Conservation (phyloP, 2,329 filamentous ascomycete genomes). For the Aspergillus ibericus region DNA sequence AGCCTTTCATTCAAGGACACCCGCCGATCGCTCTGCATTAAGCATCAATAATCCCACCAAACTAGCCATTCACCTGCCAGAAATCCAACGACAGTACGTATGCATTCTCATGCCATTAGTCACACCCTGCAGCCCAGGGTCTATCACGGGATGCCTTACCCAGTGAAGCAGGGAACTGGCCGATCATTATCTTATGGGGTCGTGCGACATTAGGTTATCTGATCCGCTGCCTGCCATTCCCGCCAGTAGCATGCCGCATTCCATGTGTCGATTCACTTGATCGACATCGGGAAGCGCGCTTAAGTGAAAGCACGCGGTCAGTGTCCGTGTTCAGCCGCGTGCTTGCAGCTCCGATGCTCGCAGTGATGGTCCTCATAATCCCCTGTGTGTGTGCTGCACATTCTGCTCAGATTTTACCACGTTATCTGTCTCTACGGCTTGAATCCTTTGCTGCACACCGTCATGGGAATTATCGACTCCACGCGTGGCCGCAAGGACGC, state of each 20-base stretch:
- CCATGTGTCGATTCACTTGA: too few relatives aligned
- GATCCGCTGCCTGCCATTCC: background rate
- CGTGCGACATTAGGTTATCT: background rate
- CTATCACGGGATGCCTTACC: background rate
- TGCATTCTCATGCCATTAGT: background rate
- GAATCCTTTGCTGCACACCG: background rate
- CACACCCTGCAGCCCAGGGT: background rate
- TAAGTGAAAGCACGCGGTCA: background rate
- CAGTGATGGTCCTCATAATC: background rate
- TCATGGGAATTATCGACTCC: slow-evolving; percentile 6
- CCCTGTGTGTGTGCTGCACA: background rate
- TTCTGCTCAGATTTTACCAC: background rate
- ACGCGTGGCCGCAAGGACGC: slow-evolving; percentile 11
- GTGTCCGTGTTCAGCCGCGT: too few relatives aligned
- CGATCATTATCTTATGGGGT: background rate
- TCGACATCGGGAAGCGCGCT: background rate
- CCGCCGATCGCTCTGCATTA: too few relatives aligned
- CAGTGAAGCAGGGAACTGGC: background rate
- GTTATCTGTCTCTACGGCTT: background rate
- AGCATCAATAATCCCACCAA: too few relatives aligned
- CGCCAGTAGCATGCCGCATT: too few relatives aligned
- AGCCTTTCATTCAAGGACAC: too few relatives aligned
- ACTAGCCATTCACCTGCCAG: too few relatives aligned
- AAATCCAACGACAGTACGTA: too few relatives aligned
- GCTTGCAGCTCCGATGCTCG: background rate